Conservation (phyloP, 2,329 filamentous ascomycete genomes). For the Chaetoscypha palmicola region DNA sequence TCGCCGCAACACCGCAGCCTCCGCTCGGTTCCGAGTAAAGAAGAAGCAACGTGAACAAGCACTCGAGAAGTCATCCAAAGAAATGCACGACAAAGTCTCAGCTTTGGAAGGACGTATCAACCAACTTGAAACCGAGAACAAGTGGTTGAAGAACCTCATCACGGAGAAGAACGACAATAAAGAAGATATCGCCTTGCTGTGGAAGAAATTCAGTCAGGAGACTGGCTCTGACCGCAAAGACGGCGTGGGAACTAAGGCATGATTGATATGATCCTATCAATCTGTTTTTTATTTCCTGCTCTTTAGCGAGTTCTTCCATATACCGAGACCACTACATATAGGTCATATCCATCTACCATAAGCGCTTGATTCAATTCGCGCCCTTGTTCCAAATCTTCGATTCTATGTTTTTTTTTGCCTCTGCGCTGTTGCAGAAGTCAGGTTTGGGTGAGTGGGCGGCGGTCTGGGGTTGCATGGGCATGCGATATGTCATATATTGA, state of each 20-base stretch:
- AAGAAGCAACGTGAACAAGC: slow-evolving; percentile 93
- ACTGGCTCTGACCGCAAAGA: slow-evolving; percentile 27
- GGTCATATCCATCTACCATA: not conserved
- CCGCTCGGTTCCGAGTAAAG: slow-evolving; percentile 84
- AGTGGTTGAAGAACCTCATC: slow-evolving; percentile 72
- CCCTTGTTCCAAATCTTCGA: too few species aligned
- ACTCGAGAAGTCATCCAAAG: slow-evolving; percentile 73
- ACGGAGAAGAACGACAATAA: slow-evolving; percentile 66
- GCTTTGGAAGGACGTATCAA: slow-evolving; percentile 65
- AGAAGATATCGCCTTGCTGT: slow-evolving; percentile 35
- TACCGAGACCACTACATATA: not conserved
- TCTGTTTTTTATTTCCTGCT: not conserved
- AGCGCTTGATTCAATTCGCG: too few species aligned
- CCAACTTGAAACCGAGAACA: slow-evolving; percentile 76
- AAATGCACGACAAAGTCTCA: slow-evolving; percentile 73
- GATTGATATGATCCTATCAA: not conserved
- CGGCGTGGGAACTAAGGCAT: slow-evolving; percentile 28
- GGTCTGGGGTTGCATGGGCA: not conserved
- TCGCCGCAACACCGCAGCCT: slow-evolving; percentile 80
- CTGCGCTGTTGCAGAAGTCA: not conserved
- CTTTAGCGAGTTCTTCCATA: not conserved
- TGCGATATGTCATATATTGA: slow-evolving; percentile 46
- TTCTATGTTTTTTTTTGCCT: not conserved
- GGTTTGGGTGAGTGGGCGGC: not conserved
- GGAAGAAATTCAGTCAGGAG: slow-evolving; percentile 35